These are phyloP conservation scores for Filobasidium floriforme DNA, from an alignment of 768 basidiomycete genomes.

Conservation along the genomic window DNA sequence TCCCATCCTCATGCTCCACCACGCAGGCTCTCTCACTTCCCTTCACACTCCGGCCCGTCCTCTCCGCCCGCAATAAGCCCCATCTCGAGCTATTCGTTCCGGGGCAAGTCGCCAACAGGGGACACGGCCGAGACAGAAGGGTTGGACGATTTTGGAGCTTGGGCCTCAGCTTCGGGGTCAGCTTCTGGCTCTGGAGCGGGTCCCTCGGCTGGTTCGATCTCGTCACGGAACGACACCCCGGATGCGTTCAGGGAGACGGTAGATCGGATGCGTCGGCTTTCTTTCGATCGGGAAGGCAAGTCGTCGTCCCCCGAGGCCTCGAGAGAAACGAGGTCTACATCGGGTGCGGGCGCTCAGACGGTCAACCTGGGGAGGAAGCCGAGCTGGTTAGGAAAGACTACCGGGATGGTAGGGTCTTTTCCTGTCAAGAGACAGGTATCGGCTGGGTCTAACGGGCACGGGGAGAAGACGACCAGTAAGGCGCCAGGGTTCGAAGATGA, in stretches of 20 bases:
- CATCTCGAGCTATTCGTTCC: background rate
- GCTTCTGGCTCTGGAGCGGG: background rate
- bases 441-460: no score
- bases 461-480: no score
- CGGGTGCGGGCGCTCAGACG: background rate
- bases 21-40: constrained; percentile 6
- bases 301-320: no score
- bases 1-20: constrained; percentile 8
- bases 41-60: background rate
- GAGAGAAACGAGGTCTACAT: no score
- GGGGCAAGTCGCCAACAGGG: background rate
- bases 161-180: background rate
- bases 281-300: background rate
- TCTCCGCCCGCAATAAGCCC: constrained; percentile 6
- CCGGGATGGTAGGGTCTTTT: no score
- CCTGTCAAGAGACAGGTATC: no score
- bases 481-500: background rate
- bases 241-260: background rate
- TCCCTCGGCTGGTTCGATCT: background rate
- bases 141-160: background rate
- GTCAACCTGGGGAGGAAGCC: background rate
- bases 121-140: background rate
- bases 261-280: background rate
- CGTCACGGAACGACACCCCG: no score
- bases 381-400: background rate